Percentiles rank a stretch among this genome's conserved stretches.
phyloP scores from a whole-genome alignment of 495 filamentous ascomycete genomes.

The Choiromyces venosus region DNA sequence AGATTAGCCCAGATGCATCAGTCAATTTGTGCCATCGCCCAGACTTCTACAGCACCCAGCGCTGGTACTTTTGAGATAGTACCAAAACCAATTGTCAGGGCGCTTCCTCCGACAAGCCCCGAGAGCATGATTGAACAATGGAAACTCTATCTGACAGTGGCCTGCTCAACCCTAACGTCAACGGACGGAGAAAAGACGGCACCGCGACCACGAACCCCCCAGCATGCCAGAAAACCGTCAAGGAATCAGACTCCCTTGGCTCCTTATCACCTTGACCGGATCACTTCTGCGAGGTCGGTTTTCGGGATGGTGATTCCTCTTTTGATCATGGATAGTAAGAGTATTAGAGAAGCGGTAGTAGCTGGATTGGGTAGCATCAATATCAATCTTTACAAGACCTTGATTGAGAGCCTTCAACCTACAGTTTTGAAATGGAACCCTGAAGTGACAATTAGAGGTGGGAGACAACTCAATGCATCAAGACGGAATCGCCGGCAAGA shows the following conservation, averaged over 20 bases:
- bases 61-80: conserved; percentile 56
- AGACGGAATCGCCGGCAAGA: conserved; percentile 74
- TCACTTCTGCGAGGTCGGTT: conserved; percentile 76
- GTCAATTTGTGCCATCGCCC: conserved; percentile 69
- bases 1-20: conserved; percentile 88
- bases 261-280: conserved; percentile 64
- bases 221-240: conserved; percentile 79
- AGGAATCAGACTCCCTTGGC: conserved; percentile 54
- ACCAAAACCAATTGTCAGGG: conserved; percentile 47
- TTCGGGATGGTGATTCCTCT: conserved; percentile 89
- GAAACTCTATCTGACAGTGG: conserved; percentile 97
- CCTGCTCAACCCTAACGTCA: conserved; percentile 89
- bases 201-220: conserved; percentile 52
- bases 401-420: conserved; percentile 83
- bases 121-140: conserved; percentile 93
- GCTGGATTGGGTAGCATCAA: conserved; percentile 90
- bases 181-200: conserved; percentile 60
- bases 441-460: conserved; percentile 44
- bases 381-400: conserved; percentile 84
- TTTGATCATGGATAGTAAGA: conserved; percentile 65
- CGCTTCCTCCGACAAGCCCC: conserved; percentile 64
- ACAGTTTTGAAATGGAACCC: conserved; percentile 53
- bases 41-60: conserved; percentile 59
- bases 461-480: conserved; percentile 66
- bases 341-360: conserved; percentile 85